Evolutionary conservation across 2,329 filamentous ascomycete species (phyloP).

Genomic region (Pseudocercospora fuligena): DNA sequence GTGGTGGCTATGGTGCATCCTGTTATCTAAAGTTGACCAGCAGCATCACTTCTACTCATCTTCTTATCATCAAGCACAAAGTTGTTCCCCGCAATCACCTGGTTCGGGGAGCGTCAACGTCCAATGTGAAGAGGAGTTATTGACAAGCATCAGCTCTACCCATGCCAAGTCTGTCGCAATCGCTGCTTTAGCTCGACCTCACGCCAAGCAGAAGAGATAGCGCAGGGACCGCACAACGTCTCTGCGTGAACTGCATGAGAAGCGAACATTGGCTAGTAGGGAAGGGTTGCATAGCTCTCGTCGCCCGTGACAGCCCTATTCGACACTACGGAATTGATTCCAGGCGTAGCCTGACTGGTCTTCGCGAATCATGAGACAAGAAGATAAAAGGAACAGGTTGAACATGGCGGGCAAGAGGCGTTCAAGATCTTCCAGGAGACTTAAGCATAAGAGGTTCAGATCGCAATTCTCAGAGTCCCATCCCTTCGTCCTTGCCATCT

Average conservation of each 20-base stretch:
- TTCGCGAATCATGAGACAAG: background rate
- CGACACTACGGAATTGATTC: background rate
- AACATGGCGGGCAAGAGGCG: background rate
- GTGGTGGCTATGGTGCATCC: background rate
- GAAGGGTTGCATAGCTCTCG: background rate
- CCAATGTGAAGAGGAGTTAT: background rate
- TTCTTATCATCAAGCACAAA: background rate
- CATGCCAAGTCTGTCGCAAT: background rate
- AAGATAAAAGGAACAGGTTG: background rate
- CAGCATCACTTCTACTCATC: background rate
- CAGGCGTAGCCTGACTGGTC: background rate
- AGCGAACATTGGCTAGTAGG: background rate
- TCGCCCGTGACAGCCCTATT: background rate
- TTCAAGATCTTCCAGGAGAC: background rate
- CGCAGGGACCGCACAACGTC: background rate
- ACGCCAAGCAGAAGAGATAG: background rate
- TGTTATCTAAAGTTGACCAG: background rate
- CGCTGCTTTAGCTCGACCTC: background rate
- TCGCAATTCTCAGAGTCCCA: background rate
- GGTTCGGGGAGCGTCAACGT: background rate
- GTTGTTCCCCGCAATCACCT: background rate
- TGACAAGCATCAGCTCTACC: background rate
- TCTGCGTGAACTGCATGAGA: background rate
- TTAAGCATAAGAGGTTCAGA: background rate
- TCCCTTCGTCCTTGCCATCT: conserved; percentile 8